Percentiles rank a stretch among this genome's conserved stretches.
phyloP scores from a whole-genome alignment of 2,329 filamentous ascomycete genomes.

The Apiospora malaysiana region DNA sequence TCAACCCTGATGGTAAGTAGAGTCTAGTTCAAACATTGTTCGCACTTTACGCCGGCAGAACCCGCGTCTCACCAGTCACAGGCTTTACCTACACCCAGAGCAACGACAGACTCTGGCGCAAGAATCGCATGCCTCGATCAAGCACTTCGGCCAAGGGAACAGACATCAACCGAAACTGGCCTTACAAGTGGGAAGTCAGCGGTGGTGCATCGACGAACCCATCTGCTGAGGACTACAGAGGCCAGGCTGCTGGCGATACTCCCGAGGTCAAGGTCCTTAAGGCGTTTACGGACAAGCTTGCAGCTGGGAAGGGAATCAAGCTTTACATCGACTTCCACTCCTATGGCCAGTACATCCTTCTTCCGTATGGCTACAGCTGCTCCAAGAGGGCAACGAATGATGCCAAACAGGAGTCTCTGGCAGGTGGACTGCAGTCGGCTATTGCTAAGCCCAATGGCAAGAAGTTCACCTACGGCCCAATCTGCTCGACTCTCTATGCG shows the following conservation, averaged over 20 bases:
- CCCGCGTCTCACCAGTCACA: constrained; percentile 30
- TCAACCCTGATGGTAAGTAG: constrained; percentile 56
- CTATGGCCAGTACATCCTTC: constrained; percentile 60
- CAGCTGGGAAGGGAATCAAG: constrained; percentile 50
- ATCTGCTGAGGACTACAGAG: constrained; percentile 51
- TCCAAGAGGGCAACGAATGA: constrained; percentile 47
- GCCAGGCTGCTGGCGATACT: constrained; percentile 47
- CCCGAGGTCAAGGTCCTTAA: constrained; percentile 55
- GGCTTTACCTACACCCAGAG: constrained; percentile 59
- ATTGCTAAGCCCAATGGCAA: constrained; percentile 43
- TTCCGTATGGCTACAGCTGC: constrained; percentile 63
- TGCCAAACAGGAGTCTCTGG: constrained; percentile 49
- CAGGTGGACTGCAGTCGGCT: constrained; percentile 36
- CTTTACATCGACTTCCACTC: constrained; percentile 66
- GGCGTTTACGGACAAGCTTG: constrained; percentile 51
- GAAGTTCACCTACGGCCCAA: constrained; percentile 44
- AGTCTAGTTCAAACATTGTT: background rate
- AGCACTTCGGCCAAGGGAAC: constrained; percentile 52
- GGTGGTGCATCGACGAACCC: constrained; percentile 52
- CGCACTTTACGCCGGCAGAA: background rate
- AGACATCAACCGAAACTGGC: constrained; percentile 62
- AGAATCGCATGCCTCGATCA: constrained; percentile 52
- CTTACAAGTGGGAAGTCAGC: constrained; percentile 50
- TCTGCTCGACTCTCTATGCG: constrained; percentile 45
- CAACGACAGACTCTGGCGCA: constrained; percentile 57